Evolutionary conservation across 768 basidiomycete species (phyloP).

Genomic region (Dentipellis sp.): DNA sequence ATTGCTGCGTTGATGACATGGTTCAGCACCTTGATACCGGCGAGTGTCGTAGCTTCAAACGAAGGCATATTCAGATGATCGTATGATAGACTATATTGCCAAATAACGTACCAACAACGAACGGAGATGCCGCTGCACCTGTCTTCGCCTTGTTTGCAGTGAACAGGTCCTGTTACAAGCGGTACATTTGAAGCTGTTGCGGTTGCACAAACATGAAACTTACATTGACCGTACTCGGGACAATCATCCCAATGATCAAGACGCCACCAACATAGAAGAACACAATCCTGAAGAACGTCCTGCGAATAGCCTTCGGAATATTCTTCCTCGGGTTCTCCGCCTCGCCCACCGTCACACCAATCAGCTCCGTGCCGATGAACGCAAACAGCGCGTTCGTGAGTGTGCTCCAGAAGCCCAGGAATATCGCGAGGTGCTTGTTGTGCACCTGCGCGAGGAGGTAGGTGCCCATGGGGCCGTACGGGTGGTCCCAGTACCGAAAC

Average conservation of each 20-base stretch:
- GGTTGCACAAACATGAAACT: conserved; percentile 8
- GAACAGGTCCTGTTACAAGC: conserved; percentile 22
- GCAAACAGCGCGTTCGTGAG: conserved; percentile 64
- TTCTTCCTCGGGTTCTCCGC: conserved; percentile 67
- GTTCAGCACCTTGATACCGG: conserved; percentile 48
- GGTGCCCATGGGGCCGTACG: conserved; percentile 48
- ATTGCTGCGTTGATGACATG: conserved; percentile 60
- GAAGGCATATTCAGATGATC: neutral
- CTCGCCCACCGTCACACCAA: conserved; percentile 53
- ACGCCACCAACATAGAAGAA: conserved; percentile 65
- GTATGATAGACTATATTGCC: neutral
- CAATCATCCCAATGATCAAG: conserved; percentile 63
- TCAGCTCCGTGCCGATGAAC: conserved; percentile 65
- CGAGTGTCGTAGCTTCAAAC: conserved; percentile 28
- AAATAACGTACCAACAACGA: conserved; percentile 38
- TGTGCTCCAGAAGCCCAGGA: conserved; percentile 66
- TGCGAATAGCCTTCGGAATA: conserved; percentile 60
- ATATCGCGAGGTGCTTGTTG: conserved; percentile 38
- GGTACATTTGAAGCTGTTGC: neutral
- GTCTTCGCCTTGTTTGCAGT: conserved; percentile 29
- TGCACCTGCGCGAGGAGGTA: conserved; percentile 42
- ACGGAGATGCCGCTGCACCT: conserved; percentile 54
- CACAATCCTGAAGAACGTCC: conserved; percentile 51
- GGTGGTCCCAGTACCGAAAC: conserved; percentile 35
- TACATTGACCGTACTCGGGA: conserved; percentile 48